Evolutionary conservation across 1,284 basidiomycete species (phyloP).

Genomic region (Irpex lacteus): DNA sequence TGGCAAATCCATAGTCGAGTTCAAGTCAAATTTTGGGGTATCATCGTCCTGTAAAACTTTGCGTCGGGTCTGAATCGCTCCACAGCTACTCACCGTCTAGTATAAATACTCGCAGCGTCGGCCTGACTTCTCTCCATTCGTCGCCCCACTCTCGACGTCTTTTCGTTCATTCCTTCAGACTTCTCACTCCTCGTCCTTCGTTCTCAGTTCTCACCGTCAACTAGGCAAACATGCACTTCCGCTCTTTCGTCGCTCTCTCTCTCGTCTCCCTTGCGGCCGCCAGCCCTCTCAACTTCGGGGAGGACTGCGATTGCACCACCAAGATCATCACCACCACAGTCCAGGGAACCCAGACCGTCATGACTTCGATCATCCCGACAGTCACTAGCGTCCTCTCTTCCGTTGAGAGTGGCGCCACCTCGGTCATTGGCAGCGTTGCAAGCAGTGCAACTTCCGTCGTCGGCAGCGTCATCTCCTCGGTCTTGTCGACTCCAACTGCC

Average conservation of each 20-base stretch:
- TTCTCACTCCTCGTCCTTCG: background rate
- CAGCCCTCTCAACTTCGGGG: background rate
- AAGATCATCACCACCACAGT: background rate
- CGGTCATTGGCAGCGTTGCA: background rate
- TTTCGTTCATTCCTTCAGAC: background rate
- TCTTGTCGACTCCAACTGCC: background rate
- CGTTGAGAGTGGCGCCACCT: background rate
- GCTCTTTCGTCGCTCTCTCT: background rate
- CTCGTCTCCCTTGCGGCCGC: background rate
- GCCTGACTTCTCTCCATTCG: background rate
- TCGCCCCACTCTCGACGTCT: background rate
- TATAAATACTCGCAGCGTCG: background rate
- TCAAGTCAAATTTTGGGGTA: background rate
- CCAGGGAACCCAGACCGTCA: background rate
- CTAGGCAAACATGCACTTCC: background rate
- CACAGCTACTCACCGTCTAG: background rate
- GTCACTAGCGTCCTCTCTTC: background rate
- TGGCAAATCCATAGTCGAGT: background rate
- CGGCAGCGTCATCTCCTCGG: background rate
- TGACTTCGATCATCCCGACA: background rate
- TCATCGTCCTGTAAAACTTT: background rate
- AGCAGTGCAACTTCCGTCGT: background rate
- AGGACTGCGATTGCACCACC: slow-evolving; percentile 1
- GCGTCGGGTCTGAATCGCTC: background rate
- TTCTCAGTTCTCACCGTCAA: background rate